Conservation (phyloP, 805 yeast genomes). For the Saturnispora galanensis region DNA sequence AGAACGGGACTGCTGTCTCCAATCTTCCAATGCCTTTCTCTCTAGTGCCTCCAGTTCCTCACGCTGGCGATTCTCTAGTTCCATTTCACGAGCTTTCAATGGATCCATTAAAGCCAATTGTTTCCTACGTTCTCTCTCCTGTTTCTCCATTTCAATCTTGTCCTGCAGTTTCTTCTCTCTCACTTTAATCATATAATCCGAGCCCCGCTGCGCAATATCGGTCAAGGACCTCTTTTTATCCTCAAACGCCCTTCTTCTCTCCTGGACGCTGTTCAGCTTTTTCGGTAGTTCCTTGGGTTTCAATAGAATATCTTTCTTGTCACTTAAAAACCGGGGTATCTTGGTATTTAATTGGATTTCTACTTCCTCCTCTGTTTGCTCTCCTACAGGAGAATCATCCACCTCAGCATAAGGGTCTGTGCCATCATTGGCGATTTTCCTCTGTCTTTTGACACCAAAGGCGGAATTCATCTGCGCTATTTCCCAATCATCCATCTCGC, state of each 20-base stretch:
- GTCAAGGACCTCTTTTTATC: slow-evolving; percentile 7
- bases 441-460: slow-evolving; percentile 21
- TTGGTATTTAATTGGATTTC: slow-evolving; percentile 66
- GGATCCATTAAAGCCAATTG: slow-evolving; percentile 32
- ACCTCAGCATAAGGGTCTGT: slow-evolving; percentile 28
- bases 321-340: slow-evolving; percentile 56
- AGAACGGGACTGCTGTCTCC: slow-evolving; percentile 24
- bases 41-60: slow-evolving; percentile 11
- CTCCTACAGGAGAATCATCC: slow-evolving; percentile 14
- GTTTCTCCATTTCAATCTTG: slow-evolving; percentile 36
- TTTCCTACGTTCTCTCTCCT: slow-evolving; percentile 27
- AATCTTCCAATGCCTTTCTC: slow-evolving; percentile 20
- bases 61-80: slow-evolving; percentile 9
- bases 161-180: slow-evolving; percentile 48
- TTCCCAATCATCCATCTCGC: slow-evolving; percentile 67
- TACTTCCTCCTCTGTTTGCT: slow-evolving; percentile 39
- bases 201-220: slow-evolving; percentile 69
- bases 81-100: slow-evolving; percentile 13
- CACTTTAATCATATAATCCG: slow-evolving; percentile 53
- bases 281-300: background rate
- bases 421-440: slow-evolving; percentile 7
- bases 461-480: slow-evolving; percentile 54
- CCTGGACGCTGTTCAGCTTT: background rate
- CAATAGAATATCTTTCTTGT: slow-evolving; percentile 6
- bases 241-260: slow-evolving; percentile 19